Conservation (phyloP, 768 basidiomycete genomes). For the Hygrophorus pudorinus region DNA sequence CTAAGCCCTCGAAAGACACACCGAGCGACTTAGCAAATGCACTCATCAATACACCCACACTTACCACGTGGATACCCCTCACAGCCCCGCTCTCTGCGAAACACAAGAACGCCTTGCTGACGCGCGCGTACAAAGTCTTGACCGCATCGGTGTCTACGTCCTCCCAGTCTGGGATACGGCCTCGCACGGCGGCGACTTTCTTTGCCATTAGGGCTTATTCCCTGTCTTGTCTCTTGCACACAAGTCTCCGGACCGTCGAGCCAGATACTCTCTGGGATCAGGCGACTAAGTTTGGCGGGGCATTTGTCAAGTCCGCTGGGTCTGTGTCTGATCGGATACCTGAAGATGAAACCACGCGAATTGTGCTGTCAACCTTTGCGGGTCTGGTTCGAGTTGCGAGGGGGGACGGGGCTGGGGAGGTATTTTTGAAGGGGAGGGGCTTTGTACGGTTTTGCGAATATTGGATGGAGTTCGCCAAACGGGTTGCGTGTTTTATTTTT, state of each 20-base stretch:
- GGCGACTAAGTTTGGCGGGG: slow-evolving; percentile 35
- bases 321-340: slow-evolving; percentile 13
- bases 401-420: slow-evolving; percentile 20
- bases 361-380: slow-evolving; percentile 34
- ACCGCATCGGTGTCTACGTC: slow-evolving; percentile 29
- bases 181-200: slow-evolving; percentile 12
- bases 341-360: slow-evolving; percentile 23
- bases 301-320: slow-evolving; percentile 33
- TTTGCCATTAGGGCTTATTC: slow-evolving; percentile 36
- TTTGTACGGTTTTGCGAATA: slow-evolving; percentile 63
- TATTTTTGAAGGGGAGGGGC: slow-evolving; percentile 37
- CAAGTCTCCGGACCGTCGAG: slow-evolving; percentile 36
- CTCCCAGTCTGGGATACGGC: slow-evolving; percentile 2
- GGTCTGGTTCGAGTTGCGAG: slow-evolving; percentile 33
- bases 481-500: slow-evolving; percentile 33
- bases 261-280: slow-evolving; percentile 66
- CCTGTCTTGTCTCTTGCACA: slow-evolving; percentile 34
- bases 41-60: slow-evolving; percentile 22
- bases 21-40: slow-evolving; percentile 18
- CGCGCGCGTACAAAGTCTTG: slow-evolving; percentile 46
- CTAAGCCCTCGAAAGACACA: slow-evolving; percentile 2
- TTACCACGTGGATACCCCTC: slow-evolving; percentile 45
- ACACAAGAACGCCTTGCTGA: slow-evolving; percentile 48
- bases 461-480: slow-evolving; percentile 59
- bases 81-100: slow-evolving; percentile 36